These are phyloP conservation scores for Phytophthora lateralis DNA, from an alignment of 352 stramenopile genomes.

Conservation along the genomic window DNA sequence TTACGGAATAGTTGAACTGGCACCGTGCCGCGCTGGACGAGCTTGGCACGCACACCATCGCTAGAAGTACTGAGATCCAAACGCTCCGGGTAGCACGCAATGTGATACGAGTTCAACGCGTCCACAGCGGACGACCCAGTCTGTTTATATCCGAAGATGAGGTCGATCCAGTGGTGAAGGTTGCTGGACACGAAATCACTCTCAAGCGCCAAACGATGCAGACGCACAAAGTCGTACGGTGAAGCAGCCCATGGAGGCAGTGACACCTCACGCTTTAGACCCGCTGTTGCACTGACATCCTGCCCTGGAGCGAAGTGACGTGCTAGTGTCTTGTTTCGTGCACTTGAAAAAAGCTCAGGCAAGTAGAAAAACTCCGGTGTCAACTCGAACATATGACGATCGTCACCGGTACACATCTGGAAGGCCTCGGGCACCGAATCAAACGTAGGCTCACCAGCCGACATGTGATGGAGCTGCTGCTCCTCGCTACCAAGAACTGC, in stretches of 20 bases:
- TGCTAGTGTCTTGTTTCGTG: constrained; percentile 67
- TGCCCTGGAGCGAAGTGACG: constrained; percentile 45
- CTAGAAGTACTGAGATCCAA: constrained; percentile 74
- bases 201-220: constrained; percentile 96
- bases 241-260: constrained; percentile 97
- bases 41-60: constrained; percentile 55
- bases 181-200: constrained; percentile 97
- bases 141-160: constrained; percentile 99
- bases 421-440: constrained; percentile 71
- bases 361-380: constrained; percentile 85
- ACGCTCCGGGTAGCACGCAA: constrained; percentile 77
- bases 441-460: constrained; percentile 54
- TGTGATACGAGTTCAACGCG: constrained; percentile 94
- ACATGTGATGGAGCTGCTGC: constrained; percentile 38
- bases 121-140: constrained; percentile 85
- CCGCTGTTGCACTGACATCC: constrained; percentile 37
- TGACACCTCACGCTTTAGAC: constrained; percentile 84
- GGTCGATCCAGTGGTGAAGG: constrained; percentile 99
- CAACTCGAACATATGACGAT: constrained; percentile 71
- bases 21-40: constrained; percentile 77
- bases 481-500: constrained; percentile 47
- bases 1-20: constrained; percentile 84
- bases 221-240: constrained; percentile 95
- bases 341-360: constrained; percentile 69
- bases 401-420: constrained; percentile 54